Conservation (phyloP, 2,329 filamentous ascomycete species). For the Fusarium acutatum region DNA sequence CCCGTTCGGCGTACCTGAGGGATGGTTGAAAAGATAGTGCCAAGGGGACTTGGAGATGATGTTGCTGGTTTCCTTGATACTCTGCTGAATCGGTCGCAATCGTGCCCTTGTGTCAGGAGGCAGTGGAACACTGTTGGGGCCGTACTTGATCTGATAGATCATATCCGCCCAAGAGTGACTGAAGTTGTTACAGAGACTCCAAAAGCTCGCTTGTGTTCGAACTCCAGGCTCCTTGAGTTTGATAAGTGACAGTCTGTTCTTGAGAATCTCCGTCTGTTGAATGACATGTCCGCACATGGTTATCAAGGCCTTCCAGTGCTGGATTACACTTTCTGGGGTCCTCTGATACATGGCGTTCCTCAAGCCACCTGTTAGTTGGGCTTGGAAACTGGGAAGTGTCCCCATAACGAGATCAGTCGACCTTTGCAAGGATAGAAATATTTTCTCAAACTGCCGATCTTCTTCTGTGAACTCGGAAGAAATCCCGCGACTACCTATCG, state of each 20-base stretch:
- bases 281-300: constrained; percentile 75
- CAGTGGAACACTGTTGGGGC: constrained; percentile 60
- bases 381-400: constrained; percentile 74
- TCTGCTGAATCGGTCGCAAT: constrained; percentile 82
- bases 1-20: constrained; percentile 21
- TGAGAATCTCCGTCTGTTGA: constrained; percentile 77
- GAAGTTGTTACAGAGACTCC: constrained; percentile 78
- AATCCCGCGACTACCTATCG: constrained; percentile 56
- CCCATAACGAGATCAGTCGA: constrained; percentile 78
- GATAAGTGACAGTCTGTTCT: constrained; percentile 77
- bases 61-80: constrained; percentile 80
- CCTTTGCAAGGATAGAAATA: constrained; percentile 78
- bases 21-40: constrained; percentile 53
- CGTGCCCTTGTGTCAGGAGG: constrained; percentile 75
- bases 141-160: constrained; percentile 66
- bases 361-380: constrained; percentile 71
- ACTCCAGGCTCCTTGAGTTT: constrained; percentile 85
- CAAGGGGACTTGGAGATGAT: constrained; percentile 72
- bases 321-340: constrained; percentile 66
- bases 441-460: constrained; percentile 81
- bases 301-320: constrained; percentile 76
- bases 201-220: constrained; percentile 69
- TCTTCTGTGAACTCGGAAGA: constrained; percentile 76
- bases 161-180: constrained; percentile 75
- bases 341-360: constrained; percentile 69